phyloP scores from a whole-genome alignment of 805 yeast species.

The Ogataea neopini region DNA sequence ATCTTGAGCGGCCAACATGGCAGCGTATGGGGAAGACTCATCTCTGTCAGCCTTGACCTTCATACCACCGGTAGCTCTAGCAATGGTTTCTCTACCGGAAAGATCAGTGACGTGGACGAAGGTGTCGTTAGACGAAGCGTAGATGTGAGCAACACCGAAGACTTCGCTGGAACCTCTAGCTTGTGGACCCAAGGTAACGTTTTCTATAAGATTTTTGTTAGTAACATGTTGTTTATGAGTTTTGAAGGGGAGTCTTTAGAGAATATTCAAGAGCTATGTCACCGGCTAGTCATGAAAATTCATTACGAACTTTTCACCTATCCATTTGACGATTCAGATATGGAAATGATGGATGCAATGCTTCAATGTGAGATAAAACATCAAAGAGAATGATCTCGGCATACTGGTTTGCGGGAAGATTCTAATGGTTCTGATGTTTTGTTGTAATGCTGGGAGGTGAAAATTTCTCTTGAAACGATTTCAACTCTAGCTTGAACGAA shows the following conservation, averaged over 20 bases:
- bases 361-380: not conserved
- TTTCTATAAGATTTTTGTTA: slow-evolving; percentile 36
- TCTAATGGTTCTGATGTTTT: not conserved
- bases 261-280: not conserved
- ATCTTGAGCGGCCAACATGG: slow-evolving; percentile 99
- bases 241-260: not conserved
- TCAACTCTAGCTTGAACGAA: not conserved
- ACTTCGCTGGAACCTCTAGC: slow-evolving; percentile 97
- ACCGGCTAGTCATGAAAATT: not conserved
- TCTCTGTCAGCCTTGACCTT: slow-evolving; percentile 99
- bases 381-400: not conserved
- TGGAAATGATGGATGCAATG: not conserved
- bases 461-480: not conserved
- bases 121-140: slow-evolving; percentile 99
- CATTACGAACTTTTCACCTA: not conserved
- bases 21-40: slow-evolving; percentile 99
- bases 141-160: slow-evolving; percentile 99
- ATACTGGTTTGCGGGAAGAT: not conserved
- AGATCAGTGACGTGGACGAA: slow-evolving; percentile 99
- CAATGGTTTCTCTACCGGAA: slow-evolving; percentile 99
- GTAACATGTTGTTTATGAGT: not conserved
- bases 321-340: not conserved
- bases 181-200: slow-evolving; percentile 76
- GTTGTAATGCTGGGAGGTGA: not conserved
- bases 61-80: slow-evolving; percentile 99